Conservation (phyloP, 257 asterid species). For the Knoxia roxburghii region DNA sequence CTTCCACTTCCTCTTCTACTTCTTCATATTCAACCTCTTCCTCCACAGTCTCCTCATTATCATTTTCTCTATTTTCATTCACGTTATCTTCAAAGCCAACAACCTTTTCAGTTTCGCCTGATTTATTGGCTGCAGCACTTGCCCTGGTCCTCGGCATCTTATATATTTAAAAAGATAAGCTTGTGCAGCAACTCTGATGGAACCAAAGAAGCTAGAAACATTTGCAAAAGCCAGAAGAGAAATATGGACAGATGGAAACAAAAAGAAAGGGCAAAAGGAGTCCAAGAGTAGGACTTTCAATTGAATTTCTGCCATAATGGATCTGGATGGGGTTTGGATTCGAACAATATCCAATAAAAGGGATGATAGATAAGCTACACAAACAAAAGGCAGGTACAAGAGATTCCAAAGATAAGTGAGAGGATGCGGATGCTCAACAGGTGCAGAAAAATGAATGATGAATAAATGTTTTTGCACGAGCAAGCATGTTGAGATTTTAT, state of each 20-base stretch:
- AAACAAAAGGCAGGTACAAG: conserved; percentile 63
- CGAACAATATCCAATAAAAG: conserved; percentile 34
- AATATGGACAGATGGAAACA: conserved; percentile 64
- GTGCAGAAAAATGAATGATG: conserved; percentile 49
- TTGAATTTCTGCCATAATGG: conserved; percentile 63
- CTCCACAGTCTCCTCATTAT: conserved; percentile 55
- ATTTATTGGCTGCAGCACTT: conserved; percentile 45
- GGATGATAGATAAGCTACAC: conserved; percentile 46
- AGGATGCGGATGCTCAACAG: conserved; percentile 56
- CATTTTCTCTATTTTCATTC: conserved; percentile 55
- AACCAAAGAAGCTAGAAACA: conserved; percentile 70
- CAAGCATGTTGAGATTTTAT: conserved; percentile 38
- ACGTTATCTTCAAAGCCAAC: conserved; percentile 73
- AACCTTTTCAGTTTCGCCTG: conserved; percentile 54
- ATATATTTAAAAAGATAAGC: conserved; percentile 47
- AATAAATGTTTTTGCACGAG: conserved; percentile 42
- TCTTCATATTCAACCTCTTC: conserved; percentile 93
- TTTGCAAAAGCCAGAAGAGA: conserved; percentile 85
- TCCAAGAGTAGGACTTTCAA: conserved; percentile 53
- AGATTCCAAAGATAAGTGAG: conserved; percentile 46
- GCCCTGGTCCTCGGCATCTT: conserved; percentile 85
- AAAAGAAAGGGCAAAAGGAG: conserved; percentile 77
- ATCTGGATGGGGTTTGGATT: conserved; percentile 61
- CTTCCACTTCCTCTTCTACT: conserved; percentile 79
- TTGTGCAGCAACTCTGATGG: conserved; percentile 69